phyloP scores from a whole-genome alignment of 495 filamentous ascomycete species.

The Trichoderma reesei region DNA sequence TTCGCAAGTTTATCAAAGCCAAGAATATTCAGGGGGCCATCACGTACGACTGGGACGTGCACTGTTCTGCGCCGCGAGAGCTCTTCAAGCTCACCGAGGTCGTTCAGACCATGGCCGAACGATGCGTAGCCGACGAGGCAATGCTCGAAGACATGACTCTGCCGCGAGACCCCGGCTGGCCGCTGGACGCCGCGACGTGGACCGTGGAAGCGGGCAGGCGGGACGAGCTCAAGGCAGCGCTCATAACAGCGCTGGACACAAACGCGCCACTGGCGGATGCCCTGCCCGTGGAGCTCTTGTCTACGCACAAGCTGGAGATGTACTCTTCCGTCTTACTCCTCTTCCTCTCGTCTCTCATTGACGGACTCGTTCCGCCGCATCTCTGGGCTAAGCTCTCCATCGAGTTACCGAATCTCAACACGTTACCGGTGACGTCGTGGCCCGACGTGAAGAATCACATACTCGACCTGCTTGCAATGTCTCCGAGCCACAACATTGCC shows the following conservation, averaged over 20 bases:
- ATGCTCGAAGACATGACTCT: slow-evolving; percentile 60
- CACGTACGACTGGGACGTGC: slow-evolving; percentile 34
- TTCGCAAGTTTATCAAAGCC: slow-evolving; percentile 34
- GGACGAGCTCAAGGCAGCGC: slow-evolving; percentile 24
- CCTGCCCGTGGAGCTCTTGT: slow-evolving; percentile 49
- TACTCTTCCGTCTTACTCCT: slow-evolving; percentile 55
- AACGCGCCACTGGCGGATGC: slow-evolving; percentile 46
- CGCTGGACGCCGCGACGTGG: slow-evolving; percentile 49
- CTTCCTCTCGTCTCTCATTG: slow-evolving; percentile 62
- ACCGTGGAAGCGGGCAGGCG: slow-evolving; percentile 18
- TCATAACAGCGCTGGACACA: slow-evolving; percentile 62
- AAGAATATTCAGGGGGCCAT: slow-evolving; percentile 27
- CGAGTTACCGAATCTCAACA: slow-evolving; percentile 11
- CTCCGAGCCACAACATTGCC: slow-evolving; percentile 70
- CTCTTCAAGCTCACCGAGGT: slow-evolving; percentile 81
- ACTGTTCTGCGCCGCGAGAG: slow-evolving; percentile 57
- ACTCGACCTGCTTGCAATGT: slow-evolving; percentile 59
- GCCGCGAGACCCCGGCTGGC: slow-evolving; percentile 58
- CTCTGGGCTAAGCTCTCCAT: slow-evolving; percentile 45
- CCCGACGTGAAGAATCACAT: slow-evolving; percentile 55
- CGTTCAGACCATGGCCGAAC: slow-evolving; percentile 63
- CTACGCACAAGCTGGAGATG: slow-evolving; percentile 58
- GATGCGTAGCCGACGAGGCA: slow-evolving; percentile 69
- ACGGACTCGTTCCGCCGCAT: slow-evolving; percentile 58
- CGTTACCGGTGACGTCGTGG: slow-evolving; percentile 37